Base-by-base conservation (phyloP, 208 protist species). In the Leptomonas seymouri region DNA sequence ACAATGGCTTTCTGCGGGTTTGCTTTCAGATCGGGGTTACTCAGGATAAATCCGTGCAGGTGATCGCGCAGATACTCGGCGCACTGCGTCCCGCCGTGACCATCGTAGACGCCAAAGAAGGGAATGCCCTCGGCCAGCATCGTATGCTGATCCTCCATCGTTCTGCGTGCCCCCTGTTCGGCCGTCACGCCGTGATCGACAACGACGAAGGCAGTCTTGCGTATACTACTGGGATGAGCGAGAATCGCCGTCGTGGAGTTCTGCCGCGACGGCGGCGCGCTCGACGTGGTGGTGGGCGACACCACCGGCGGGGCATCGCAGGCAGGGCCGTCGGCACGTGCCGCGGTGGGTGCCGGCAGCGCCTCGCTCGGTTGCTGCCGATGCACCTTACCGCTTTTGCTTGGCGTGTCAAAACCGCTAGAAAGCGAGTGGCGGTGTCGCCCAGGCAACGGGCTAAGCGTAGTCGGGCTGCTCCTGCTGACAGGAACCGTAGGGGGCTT, bases 41-140 rank as follows among this genome's bases (percentile, higher is more conserved):
- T 80, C 48, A 93, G 67, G 60, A 93, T 93, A 31, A 93, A 74
- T 21, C 65, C 67, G 64, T 93, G 85, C 8, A 97, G 78, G 55
- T 92, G 81, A 48, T 94, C 85, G 56, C 86, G 90, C 49, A 95
- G 75, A 74, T 90, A 94, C 72, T 93, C 86, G 18, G 89, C 87
- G 36, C 87, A 93, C 67, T 93, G 84, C 28, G 87, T 90, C 31
- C 92, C 92, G 66, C 87, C 87, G 67, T 97, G 92, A 21, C 92
- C 92, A 78, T 97, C 92, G 81, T 93, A 97, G 51, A 97, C 89
- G 56, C 67, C 92, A 71, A 95, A 94, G 60, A 97, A 93, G 14
- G 91, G 87, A 55, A 92, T 86, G 31, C 84, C 81, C 53, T 94
- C 87, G 21, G 79, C 66, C 27, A 91, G 74, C 89, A 97, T 94